Evolutionary conservation across 2,329 filamentous ascomycete genomes (phyloP).

Genomic region (Cladobotryum protrusum): DNA sequence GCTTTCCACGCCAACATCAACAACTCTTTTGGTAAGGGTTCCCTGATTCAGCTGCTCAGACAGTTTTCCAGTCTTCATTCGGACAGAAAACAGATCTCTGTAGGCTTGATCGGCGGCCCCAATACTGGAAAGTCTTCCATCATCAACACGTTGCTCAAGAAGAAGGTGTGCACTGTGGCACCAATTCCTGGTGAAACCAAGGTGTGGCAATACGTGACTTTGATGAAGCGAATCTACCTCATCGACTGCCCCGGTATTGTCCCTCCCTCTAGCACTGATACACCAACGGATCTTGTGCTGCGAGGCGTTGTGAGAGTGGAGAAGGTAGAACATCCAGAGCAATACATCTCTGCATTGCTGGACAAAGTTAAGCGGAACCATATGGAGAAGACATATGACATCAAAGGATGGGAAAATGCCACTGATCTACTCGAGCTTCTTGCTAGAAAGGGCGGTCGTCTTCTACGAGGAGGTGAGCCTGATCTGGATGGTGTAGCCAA

Average conservation of each 20-base stretch:
- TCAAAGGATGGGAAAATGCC: slow-evolving; percentile 70
- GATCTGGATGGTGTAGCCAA: slow-evolving; percentile 93
- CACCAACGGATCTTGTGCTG: slow-evolving; percentile 79
- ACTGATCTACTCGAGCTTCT: slow-evolving; percentile 82
- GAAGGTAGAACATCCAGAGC: slow-evolving; percentile 92
- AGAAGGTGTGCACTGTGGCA: slow-evolving; percentile 88
- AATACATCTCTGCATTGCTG: slow-evolving; percentile 84
- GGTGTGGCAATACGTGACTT: slow-evolving; percentile 94
- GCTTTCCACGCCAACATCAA: slow-evolving; percentile 93
- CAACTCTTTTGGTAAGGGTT: slow-evolving; percentile 95
- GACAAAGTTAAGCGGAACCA: slow-evolving; percentile 77
- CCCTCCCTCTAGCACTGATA: slow-evolving; percentile 77
- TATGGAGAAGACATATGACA: slow-evolving; percentile 85
- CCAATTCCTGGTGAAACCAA: slow-evolving; percentile 96
- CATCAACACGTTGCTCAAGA: slow-evolving; percentile 92
- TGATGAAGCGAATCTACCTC: slow-evolving; percentile 85
- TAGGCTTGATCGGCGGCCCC: slow-evolving; percentile 71
- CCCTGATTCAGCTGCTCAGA: slow-evolving; percentile 80
- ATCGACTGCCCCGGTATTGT: slow-evolving; percentile 98
- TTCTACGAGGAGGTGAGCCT: slow-evolving; percentile 88
- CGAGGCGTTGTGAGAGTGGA: slow-evolving; percentile 90
- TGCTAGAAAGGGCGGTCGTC: slow-evolving; percentile 76
- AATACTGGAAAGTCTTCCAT: slow-evolving; percentile 96
- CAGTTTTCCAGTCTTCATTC: slow-evolving; percentile 90
- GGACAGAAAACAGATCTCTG: slow-evolving; percentile 88